phyloP scores from a whole-genome alignment of 805 yeast genomes.

The Saccharomyces jurei region DNA sequence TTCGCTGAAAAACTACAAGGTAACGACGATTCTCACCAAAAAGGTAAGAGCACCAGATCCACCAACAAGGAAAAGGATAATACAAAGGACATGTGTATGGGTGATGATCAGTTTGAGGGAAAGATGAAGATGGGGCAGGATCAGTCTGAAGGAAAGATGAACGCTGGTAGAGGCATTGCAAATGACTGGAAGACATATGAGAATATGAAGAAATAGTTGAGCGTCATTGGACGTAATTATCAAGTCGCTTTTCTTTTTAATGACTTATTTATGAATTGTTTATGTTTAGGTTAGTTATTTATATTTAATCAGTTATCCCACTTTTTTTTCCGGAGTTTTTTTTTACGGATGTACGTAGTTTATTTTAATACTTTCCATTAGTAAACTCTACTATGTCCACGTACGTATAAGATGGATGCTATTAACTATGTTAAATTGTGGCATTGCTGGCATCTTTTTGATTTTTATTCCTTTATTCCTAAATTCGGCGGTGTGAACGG shows the following conservation, averaged over 20 bases:
- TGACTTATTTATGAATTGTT: not conserved
- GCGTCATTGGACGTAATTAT: not conserved
- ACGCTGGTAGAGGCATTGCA: constrained; percentile 12
- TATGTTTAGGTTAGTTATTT: not conserved
- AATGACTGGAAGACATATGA: constrained; percentile 11
- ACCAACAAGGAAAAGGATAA: not conserved
- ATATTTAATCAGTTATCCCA: not conserved
- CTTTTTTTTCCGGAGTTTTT: not conserved
- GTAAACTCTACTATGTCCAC: not conserved
- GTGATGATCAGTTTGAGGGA: not conserved
- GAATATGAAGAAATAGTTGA: not conserved
- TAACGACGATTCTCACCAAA: constrained; percentile 6
- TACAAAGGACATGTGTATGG: constrained; percentile 3
- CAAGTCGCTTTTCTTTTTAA: not conserved
- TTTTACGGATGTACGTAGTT: not conserved
- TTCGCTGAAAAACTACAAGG: constrained; percentile 18
- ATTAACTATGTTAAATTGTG: not conserved
- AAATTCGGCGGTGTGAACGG: not conserved
- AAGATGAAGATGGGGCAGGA: not conserved
- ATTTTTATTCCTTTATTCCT: not conserved
- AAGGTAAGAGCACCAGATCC: not conserved
- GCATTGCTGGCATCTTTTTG: not conserved
- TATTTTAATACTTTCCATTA: not conserved
- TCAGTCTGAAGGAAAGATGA: not conserved
- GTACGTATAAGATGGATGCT: not conserved